Percentiles rank a stretch among this genome's conserved stretches.
These are phyloP conservation scores for Hygrophila difformis DNA, from an alignment of 257 asterid species.

Conservation along the genomic window DNA sequence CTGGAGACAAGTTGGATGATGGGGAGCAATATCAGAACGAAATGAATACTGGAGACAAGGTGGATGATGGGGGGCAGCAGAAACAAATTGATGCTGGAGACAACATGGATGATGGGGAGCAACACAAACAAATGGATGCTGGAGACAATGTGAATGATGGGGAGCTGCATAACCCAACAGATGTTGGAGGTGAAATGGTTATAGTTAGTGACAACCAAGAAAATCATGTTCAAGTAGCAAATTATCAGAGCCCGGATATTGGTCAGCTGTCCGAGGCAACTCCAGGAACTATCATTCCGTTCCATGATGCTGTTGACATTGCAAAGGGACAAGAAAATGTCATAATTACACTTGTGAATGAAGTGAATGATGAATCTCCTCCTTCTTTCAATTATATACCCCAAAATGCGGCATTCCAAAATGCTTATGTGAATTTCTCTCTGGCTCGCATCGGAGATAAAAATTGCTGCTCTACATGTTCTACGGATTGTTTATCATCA, in stretches of 20 bases:
- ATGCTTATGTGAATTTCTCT: slow-evolving; percentile 54
- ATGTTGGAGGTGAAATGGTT: slow-evolving; percentile 12
- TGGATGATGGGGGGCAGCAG: no score
- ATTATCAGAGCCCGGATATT: slow-evolving; percentile 29
- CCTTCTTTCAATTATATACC: slow-evolving; percentile 77
- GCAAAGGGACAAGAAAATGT: slow-evolving; percentile 80
- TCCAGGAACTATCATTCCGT: slow-evolving; percentile 28
- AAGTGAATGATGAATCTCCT: slow-evolving; percentile 39
- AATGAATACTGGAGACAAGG: slow-evolving; percentile 10
- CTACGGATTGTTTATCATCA: slow-evolving; percentile 58
- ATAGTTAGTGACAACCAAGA: slow-evolving; percentile 20
- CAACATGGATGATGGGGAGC: no score
- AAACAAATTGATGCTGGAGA: no score
- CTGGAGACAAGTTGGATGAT: no score
- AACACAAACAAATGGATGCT: no score
- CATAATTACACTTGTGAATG: slow-evolving; percentile 53
- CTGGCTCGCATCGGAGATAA: slow-evolving; percentile 68
- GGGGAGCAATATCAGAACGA: slow-evolving; percentile 22
- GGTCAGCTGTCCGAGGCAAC: slow-evolving; percentile 23
- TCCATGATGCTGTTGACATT: slow-evolving; percentile 44
- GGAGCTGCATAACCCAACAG: no score
- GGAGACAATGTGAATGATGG: no score
- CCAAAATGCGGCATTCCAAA: slow-evolving; percentile 54
- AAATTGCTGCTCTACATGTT: slow-evolving; percentile 52
- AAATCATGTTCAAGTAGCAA: slow-evolving; percentile 24